Evolutionary conservation across 176 grass and related monocot genomes (phyloP), one percentile per base, ranked within the genome.

Genomic region (Carex cristatella): DNA sequence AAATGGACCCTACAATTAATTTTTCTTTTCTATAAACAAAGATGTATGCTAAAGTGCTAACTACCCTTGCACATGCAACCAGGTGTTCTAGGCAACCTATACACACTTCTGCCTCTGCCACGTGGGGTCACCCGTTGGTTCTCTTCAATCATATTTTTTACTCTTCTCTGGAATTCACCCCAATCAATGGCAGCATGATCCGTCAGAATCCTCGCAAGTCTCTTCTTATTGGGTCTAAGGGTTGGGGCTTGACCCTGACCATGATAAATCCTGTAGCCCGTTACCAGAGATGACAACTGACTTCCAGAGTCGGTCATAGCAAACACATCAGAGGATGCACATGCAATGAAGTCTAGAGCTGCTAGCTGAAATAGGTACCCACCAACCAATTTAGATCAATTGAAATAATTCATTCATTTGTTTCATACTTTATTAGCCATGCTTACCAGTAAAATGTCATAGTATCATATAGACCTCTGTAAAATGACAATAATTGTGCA

Each of bases 221-320:
- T 80, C 83, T 94, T 99, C 87, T 92, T 83, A 86, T 99, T 99
- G 55, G 93, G 91, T 81, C 94, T 85, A 68, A 95, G 77, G 23
- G 96, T 99, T 53, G 91, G 88, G 64, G 93, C 88, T 37, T 87
- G 88, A 30, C 91, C 96, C 70, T 65, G 69, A 16, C 96, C 96
- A 72, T 99, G 96, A 93, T 99, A 99, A 32, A 92, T 86, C 7
- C 93, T 91, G 78, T 82, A 95, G 28, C 96, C 96, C 7, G 88
- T 94, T 64, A 99, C 96, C 4, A 95, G 89, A 44, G 96, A 99
- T 80, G 96, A 95, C 13, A 99, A 88, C 81, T 99, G 96, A 87
- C 96, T 99, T 58, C 96, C 96, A 27, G 96, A 92, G 86, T 99
- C 96, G 44, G 96, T 99, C 91, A 99, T 88, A 44, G 88, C 91